phyloP scores from a whole-genome alignment of 768 basidiomycete species.

The Mycena latifolia region DNA sequence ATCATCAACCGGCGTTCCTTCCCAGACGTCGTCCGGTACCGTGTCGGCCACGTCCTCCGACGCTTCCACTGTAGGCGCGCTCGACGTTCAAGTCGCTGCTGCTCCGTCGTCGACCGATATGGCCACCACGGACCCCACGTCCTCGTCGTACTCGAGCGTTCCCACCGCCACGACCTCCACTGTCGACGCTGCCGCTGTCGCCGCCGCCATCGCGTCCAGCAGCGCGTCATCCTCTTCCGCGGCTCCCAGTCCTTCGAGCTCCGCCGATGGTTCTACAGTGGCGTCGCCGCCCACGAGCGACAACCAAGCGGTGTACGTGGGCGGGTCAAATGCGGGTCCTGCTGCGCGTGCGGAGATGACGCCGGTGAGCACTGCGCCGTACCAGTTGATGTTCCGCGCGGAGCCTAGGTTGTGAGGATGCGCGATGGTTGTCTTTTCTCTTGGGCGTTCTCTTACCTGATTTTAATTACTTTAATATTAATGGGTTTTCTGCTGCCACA shows the following conservation, averaged over 20 bases:
- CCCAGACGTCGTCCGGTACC: slow-evolving; percentile 19
- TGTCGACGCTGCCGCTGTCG: slow-evolving; percentile 46
- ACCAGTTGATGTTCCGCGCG: slow-evolving; percentile 52
- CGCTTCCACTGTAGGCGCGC: slow-evolving; percentile 14
- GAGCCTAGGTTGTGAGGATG: slow-evolving; percentile 11
- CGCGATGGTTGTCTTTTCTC: slow-evolving; percentile 9
- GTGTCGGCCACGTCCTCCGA: slow-evolving; percentile 31
- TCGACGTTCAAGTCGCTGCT: slow-evolving; percentile 21
- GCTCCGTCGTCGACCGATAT: slow-evolving; percentile 35
- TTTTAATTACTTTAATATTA: slow-evolving; percentile 17
- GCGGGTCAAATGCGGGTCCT: slow-evolving; percentile 13
- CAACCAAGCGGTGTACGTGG: slow-evolving; percentile 21
- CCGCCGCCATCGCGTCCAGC: slow-evolving; percentile 34
- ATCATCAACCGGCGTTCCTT: neutral
- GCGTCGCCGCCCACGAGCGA: slow-evolving; percentile 1
- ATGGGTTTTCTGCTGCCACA: slow-evolving; percentile 10
- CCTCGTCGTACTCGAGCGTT: slow-evolving; percentile 41
- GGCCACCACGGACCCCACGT: slow-evolving; percentile 30
- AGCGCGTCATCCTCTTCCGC: slow-evolving; percentile 12
- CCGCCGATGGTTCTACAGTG: neutral
- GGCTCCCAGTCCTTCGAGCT: slow-evolving; percentile 15
- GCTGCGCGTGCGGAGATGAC: slow-evolving; percentile 37
- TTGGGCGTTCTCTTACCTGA: neutral
- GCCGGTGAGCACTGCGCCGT: slow-evolving; percentile 50
- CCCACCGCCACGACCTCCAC: slow-evolving; percentile 49